These are phyloP conservation scores for Durotheca rogersii DNA, from an alignment of 495 filamentous ascomycete species.

Conservation along the genomic window DNA sequence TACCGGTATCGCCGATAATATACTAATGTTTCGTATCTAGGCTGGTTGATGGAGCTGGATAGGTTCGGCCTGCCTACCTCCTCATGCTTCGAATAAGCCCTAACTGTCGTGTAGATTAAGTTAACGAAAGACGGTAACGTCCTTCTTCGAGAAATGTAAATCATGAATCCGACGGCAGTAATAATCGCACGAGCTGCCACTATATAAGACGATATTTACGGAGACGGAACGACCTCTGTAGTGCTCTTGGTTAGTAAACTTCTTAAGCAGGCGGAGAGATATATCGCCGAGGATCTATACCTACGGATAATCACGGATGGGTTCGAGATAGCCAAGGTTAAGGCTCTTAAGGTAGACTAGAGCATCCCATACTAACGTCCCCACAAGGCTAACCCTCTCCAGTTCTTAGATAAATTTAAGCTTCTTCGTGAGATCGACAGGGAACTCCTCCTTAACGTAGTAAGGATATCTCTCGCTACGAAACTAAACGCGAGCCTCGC, in stretches of 20 bases:
- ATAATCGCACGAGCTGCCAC: conserved; percentile 99
- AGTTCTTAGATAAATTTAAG: conserved; percentile 97
- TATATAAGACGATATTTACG: conserved; percentile 96
- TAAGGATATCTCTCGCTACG: conserved; percentile 90
- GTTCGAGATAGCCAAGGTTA: conserved; percentile 93
- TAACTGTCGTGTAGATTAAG: conserved; percentile 73
- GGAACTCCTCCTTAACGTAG: conserved; percentile 90
- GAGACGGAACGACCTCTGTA: conserved; percentile 96
- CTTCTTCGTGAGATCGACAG: conserved; percentile 81
- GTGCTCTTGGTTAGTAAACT: conserved; percentile 95
- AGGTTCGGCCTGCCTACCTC: conserved; percentile 57
- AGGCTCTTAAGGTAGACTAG: conserved; percentile 81
- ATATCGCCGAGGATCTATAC: conserved; percentile 92
- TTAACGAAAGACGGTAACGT: conserved; percentile 99
- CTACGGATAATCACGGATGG: conserved; percentile 96
- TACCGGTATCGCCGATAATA: too few species aligned
- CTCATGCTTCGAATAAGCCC: conserved; percentile 18
- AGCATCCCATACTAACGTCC: not conserved
- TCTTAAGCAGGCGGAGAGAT: conserved; percentile 93
- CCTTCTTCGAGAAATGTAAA: conserved; percentile 92
- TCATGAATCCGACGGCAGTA: conserved; percentile 88
- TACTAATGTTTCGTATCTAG: conserved; percentile 47
- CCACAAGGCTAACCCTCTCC: conserved; percentile 27
- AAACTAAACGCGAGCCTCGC: conserved; percentile 89
- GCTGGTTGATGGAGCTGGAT: conserved; percentile 93